Evolutionary conservation across 129 eudicot genomes (phyloP).

Genomic region (Deinandra increscens): DNA sequence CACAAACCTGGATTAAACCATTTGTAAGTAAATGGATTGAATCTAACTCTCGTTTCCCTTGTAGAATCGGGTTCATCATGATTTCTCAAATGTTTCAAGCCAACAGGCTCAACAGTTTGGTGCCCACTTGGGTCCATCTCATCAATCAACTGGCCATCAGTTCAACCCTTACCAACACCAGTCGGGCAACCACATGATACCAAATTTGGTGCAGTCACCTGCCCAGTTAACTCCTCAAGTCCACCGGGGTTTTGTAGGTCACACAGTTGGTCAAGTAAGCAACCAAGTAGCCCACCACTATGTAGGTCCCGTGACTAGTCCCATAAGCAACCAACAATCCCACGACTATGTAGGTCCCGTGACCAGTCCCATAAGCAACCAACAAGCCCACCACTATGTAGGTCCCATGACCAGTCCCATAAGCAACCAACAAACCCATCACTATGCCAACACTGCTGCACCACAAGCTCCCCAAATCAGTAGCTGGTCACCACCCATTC

Average conservation of each 20-base stretch:
- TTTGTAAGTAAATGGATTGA: background rate
- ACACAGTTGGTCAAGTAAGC: constrained; percentile 20
- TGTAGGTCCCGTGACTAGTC: constrained; percentile 28
- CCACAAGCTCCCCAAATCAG: constrained; percentile 33
- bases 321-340: constrained; percentile 30
- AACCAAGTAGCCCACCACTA: constrained; percentile 32
- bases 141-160: constrained; percentile 23
- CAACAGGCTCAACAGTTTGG: constrained; percentile 37
- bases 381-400: constrained; percentile 17
- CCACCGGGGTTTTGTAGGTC: constrained; percentile 37
- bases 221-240: constrained; percentile 26
- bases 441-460: constrained; percentile 5
- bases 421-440: constrained; percentile 7
- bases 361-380: background rate
- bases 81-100: constrained; percentile 24
- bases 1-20: background rate
- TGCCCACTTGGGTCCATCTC: constrained; percentile 35
- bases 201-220: constrained; percentile 31
- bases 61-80: constrained; percentile 36
- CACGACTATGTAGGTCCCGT: constrained; percentile 1
- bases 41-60: constrained; percentile 13
- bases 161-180: constrained; percentile 32
- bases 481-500: constrained; percentile 27
- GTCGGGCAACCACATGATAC: constrained; percentile 28
- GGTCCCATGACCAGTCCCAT: background rate